phyloP scores from a whole-genome alignment of 345 rosid species.

The Garcia nutans region DNA sequence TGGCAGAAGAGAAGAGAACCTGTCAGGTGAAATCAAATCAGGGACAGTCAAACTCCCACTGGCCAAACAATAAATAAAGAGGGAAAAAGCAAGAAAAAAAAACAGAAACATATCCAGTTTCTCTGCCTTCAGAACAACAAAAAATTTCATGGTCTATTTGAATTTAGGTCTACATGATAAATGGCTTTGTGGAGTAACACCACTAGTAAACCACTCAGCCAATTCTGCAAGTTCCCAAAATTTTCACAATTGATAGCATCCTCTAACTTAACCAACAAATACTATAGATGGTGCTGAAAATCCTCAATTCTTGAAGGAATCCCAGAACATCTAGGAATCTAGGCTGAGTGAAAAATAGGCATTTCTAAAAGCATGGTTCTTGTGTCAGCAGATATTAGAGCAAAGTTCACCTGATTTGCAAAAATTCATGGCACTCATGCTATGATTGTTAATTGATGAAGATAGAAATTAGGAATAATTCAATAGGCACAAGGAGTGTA shows the following conservation, averaged over 20 bases:
- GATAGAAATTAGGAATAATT: too few relatives aligned
- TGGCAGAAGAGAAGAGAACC: neutral
- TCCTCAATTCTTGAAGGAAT: neutral
- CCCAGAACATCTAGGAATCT: neutral
- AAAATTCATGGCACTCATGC: neutral
- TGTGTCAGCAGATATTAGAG: too few relatives aligned
- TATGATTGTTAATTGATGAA: too few relatives aligned
- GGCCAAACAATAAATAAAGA: too few relatives aligned
- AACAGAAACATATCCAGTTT: too few relatives aligned
- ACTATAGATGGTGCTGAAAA: too few relatives aligned
- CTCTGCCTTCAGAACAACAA: neutral
- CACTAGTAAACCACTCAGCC: neutral
- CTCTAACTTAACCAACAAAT: neutral
- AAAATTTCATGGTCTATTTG: too few relatives aligned
- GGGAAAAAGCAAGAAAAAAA: neutral
- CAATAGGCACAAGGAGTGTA: too few relatives aligned
- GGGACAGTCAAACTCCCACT: neutral
- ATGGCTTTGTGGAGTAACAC: neutral
- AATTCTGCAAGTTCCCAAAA: neutral
- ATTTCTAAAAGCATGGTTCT: too few relatives aligned
- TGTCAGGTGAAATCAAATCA: too few relatives aligned
- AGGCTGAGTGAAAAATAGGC: too few relatives aligned
- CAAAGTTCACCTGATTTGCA: neutral
- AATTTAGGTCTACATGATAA: too few relatives aligned
- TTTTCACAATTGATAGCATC: neutral